phyloP scores from a whole-genome alignment of 2,329 filamentous ascomycete genomes.

The Lachnellula suecica region DNA sequence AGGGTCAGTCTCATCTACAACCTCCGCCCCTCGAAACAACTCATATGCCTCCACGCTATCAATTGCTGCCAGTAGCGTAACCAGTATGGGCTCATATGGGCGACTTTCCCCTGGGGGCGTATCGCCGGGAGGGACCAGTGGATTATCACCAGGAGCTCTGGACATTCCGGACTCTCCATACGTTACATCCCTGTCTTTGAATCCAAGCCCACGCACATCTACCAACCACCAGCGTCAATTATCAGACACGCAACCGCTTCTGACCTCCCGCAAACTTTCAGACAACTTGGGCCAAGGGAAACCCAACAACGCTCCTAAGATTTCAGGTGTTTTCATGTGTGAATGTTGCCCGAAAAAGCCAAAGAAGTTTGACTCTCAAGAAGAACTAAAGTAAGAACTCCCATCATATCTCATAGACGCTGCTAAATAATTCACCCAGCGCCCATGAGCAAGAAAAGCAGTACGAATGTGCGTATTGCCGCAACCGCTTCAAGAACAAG shows the following conservation, averaged over 20 bases:
- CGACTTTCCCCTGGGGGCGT: slow-evolving; percentile 59
- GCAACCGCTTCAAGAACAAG: slow-evolving; percentile 98
- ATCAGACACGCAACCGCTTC: slow-evolving; percentile 39
- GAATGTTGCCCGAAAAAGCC: slow-evolving; percentile 97
- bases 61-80: slow-evolving; percentile 60
- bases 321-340: slow-evolving; percentile 69
- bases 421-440: slow-evolving; percentile 46
- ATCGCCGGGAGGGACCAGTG: slow-evolving; percentile 49
- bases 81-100: slow-evolving; percentile 62
- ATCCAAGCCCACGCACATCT: slow-evolving; percentile 37
- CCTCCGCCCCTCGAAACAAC: slow-evolving; percentile 59
- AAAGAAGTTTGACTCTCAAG: slow-evolving; percentile 85
- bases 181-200: slow-evolving; percentile 44
- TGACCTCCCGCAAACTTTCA: slow-evolving; percentile 46
- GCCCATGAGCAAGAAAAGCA: slow-evolving; percentile 93
- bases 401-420: neutral
- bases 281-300: slow-evolving; percentile 36
- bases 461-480: slow-evolving; percentile 89
- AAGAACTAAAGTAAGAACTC: slow-evolving; percentile 74
- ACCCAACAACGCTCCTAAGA: slow-evolving; percentile 48
- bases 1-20: slow-evolving; percentile 64
- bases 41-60: slow-evolving; percentile 63
- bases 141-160: slow-evolving; percentile 46
- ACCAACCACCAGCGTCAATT: slow-evolving; percentile 33
- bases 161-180: slow-evolving; percentile 51